These are phyloP conservation scores for Aspergillus sp. DNA, from an alignment of 2,329 filamentous ascomycete species.

Conservation along the genomic window DNA sequence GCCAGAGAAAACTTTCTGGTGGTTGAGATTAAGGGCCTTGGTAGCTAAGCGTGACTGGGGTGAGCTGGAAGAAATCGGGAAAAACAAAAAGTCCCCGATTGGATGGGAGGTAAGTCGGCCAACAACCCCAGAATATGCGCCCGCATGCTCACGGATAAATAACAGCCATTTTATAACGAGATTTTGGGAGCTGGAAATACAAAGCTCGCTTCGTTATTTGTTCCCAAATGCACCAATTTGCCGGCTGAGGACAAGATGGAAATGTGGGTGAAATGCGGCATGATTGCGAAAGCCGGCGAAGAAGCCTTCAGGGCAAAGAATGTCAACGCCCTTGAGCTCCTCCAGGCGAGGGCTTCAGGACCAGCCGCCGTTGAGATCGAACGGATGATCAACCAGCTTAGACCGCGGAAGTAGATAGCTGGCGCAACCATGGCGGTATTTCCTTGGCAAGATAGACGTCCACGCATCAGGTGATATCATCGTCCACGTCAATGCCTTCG, in stretches of 20 bases:
- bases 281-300: conserved; percentile 85
- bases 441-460: conserved; percentile 10
- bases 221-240: conserved; percentile 80
- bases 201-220: conserved; percentile 77
- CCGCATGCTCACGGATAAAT: conserved; percentile 31
- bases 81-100: conserved; percentile 80
- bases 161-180: conserved; percentile 88
- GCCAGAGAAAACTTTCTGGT: conserved; percentile 86
- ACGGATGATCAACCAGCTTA: conserved; percentile 64
- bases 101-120: conserved; percentile 79
- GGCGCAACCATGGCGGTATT: conserved; percentile 17
- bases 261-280: conserved; percentile 96
- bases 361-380: conserved; percentile 78
- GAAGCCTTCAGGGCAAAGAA: conserved; percentile 86
- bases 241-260: conserved; percentile 70
- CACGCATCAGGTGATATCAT: conserved; percentile 46
- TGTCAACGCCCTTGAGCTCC: conserved; percentile 68
- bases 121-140: conserved; percentile 16
- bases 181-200: conserved; percentile 86
- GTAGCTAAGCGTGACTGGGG: conserved; percentile 90
- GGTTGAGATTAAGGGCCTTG: conserved; percentile 80
- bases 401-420: conserved; percentile 44
- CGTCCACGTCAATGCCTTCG: conserved; percentile 39
- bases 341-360: conserved; percentile 73
- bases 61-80: conserved; percentile 82